Conservation (phyloP, 2,329 filamentous ascomycete species). For the Basipetospora sp. region DNA sequence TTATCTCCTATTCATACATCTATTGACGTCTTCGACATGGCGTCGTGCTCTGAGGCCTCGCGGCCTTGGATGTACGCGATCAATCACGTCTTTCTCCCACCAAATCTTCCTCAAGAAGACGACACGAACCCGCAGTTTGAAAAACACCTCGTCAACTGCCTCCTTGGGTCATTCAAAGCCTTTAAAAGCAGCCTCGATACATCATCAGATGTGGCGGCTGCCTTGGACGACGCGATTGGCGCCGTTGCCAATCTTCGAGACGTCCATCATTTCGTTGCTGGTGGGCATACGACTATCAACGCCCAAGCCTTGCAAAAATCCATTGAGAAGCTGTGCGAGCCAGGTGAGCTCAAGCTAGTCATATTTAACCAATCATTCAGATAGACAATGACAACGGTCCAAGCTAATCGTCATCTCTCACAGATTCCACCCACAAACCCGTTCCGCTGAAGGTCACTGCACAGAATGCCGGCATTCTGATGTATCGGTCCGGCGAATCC, state of each 20-base stretch:
- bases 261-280: too few relatives aligned
- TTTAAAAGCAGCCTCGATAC: neutral
- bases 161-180: neutral
- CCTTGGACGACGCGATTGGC: neutral
- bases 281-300: too few relatives aligned
- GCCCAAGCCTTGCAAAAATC: neutral
- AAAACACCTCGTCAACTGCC: neutral
- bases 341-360: too few relatives aligned
- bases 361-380: too few relatives aligned
- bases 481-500: slow-evolving; percentile 10
- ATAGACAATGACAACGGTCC: too few relatives aligned
- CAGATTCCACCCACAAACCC: too few relatives aligned
- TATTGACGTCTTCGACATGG: too few relatives aligned
- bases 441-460: slow-evolving; percentile 16
- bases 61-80: slow-evolving; percentile 9
- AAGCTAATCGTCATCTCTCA: too few relatives aligned
- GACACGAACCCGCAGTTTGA: slow-evolving; percentile 2
- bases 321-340: neutral
- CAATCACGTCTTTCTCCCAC: slow-evolving; percentile 19
- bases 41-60: too few relatives aligned
- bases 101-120: slow-evolving; percentile 14
- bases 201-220: neutral
- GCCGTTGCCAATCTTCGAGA: too few relatives aligned
- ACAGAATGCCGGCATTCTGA: slow-evolving; percentile 23
- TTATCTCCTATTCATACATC: too few relatives aligned